Evolutionary conservation across 192 early-diverging fungal genomes (phyloP).

Genomic region (Coemansia sp.): DNA sequence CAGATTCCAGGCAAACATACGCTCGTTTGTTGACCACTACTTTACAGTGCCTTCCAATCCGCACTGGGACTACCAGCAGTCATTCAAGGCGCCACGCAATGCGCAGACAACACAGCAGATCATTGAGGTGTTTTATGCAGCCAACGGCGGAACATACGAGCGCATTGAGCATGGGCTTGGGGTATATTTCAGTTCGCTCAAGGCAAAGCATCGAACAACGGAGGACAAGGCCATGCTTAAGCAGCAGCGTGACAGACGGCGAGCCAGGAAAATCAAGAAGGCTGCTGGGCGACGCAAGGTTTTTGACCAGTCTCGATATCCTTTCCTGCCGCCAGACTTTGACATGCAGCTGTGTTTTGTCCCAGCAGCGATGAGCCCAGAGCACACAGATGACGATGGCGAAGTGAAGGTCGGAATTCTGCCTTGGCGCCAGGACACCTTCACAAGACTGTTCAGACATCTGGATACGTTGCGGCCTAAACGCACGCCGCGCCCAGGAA

Average conservation of each 20-base stretch:
- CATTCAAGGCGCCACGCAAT: constrained; percentile 54
- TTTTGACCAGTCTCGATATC: constrained; percentile 43
- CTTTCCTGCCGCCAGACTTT: constrained; percentile 41
- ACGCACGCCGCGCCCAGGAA: constrained; percentile 42
- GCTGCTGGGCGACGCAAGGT: constrained; percentile 46
- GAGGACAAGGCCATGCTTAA: constrained; percentile 55
- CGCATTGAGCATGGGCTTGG: constrained; percentile 54
- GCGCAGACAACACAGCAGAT: constrained; percentile 49
- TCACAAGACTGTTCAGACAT: constrained; percentile 38
- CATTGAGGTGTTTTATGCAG: constrained; percentile 29
- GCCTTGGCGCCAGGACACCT: constrained; percentile 42
- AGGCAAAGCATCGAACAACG: constrained; percentile 51
- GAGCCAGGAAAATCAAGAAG: constrained; percentile 49
- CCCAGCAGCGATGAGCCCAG: constrained; percentile 47
- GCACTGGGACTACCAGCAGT: constrained; percentile 56
- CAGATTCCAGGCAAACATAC: constrained; percentile 53
- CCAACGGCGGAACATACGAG: constrained; percentile 35
- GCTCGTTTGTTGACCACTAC: constrained; percentile 51
- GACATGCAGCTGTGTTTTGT: constrained; percentile 36
- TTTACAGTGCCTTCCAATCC: constrained; percentile 25
- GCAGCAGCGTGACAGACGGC: constrained; percentile 54
- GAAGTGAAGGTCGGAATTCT: constrained; percentile 50
- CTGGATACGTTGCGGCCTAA: constrained; percentile 51
- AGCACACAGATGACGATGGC: constrained; percentile 53
- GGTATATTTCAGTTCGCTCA: constrained; percentile 55